Conservation (phyloP, 176 grass and related monocot genomes). For the Zizania latifolia region DNA sequence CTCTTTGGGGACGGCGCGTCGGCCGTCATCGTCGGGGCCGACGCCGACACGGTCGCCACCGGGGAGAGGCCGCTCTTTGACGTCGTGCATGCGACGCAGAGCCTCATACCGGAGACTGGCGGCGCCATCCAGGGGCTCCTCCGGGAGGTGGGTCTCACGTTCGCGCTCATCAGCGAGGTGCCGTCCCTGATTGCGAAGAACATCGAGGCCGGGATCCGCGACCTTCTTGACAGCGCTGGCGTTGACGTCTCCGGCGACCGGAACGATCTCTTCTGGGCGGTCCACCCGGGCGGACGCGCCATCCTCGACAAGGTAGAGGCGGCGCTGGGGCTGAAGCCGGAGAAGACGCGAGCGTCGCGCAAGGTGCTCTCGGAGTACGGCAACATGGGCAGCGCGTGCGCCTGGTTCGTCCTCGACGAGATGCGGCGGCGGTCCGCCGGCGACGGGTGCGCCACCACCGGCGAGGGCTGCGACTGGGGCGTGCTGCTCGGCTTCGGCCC, state of each 20-base stretch:
- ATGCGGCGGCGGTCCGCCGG: not conserved
- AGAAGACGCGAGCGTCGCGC: not conserved
- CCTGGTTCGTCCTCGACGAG: conserved; percentile 19
- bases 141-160: conserved; percentile 24
- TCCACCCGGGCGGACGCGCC: not conserved
- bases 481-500: conserved; percentile 22
- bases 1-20: conserved; percentile 37
- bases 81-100: not conserved
- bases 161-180: conserved; percentile 17
- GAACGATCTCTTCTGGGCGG: conserved; percentile 7
- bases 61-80: conserved; percentile 28
- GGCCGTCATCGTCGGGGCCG: conserved; percentile 29
- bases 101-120: conserved; percentile 15
- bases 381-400: conserved; percentile 13
- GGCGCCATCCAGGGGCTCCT: conserved; percentile 17
- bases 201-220: conserved; percentile 21
- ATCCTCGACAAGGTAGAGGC: conserved; percentile 21
- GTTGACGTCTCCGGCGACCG: not conserved
- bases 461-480: conserved; percentile 22
- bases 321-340: not conserved
- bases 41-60: too few relatives aligned
- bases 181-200: conserved; percentile 13
- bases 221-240: not conserved
- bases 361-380: conserved; percentile 16
- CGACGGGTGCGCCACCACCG: not conserved